Evolutionary conservation across 192 early-diverging fungal genomes (phyloP).

Genomic region (Linnemannia elongata): DNA sequence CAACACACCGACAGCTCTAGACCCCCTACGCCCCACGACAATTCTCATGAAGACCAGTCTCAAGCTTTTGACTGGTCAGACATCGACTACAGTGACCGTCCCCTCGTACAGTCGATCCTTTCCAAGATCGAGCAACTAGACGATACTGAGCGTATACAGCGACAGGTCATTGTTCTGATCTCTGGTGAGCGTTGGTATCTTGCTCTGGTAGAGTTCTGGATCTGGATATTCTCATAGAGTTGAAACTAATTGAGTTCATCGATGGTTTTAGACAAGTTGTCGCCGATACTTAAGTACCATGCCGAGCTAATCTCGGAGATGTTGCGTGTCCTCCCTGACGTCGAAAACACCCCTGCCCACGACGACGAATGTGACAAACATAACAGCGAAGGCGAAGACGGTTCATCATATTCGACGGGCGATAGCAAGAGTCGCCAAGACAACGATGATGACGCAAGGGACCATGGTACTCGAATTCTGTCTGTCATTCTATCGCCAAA

Average conservation of each 20-base stretch:
- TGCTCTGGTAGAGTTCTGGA: not conserved
- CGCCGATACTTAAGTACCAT: constrained; percentile 41
- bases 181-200: constrained; percentile 14
- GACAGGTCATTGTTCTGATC: constrained; percentile 18
- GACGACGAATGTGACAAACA: not conserved
- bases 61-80: not conserved
- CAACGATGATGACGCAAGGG: no score
- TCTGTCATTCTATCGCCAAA: constrained; percentile 29
- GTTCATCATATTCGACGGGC: not conserved
- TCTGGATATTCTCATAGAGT: not conserved
- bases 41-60: not conserved
- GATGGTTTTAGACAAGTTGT: constrained; percentile 26
- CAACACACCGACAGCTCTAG: not conserved
- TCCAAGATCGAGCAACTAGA: constrained; percentile 22
- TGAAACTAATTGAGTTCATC: not conserved
- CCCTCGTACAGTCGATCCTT: constrained; percentile 1
- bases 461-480: not conserved
- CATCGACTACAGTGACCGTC: not conserved
- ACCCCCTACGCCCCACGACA: not conserved
- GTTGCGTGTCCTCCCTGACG: constrained; percentile 19
- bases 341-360: not conserved
- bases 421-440: not conserved
- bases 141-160: constrained; percentile 7
- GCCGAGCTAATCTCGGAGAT: constrained; percentile 41
- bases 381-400: not conserved